phyloP scores from a whole-genome alignment of 345 rosid species.

The Citropsis articulata region DNA sequence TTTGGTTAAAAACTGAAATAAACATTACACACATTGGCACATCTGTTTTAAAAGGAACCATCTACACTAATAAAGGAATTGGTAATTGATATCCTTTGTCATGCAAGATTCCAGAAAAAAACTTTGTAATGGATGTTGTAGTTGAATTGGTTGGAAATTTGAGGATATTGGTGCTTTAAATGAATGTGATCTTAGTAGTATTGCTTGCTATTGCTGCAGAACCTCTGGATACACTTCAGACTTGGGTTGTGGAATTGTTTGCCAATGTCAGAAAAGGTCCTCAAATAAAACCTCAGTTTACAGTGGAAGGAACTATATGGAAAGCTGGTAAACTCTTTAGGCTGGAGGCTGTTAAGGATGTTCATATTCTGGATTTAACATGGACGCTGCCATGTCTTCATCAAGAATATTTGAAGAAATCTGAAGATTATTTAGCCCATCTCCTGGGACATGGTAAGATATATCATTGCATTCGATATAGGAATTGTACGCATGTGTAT shows the following conservation, averaged over 20 bases:
- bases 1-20: background rate
- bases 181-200: background rate
- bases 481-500: background rate
- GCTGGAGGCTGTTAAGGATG: conserved; percentile 88
- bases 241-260: conserved; percentile 86
- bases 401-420: conserved; percentile 79
- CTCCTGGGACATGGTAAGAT: conserved; percentile 86
- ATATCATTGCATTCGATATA: background rate
- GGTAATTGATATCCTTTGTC: background rate
- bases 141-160: conserved; percentile 5
- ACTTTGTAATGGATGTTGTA: background rate
- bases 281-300: conserved; percentile 50
- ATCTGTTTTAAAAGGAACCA: background rate
- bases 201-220: conserved; percentile 49
- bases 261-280: conserved; percentile 62
- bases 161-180: background rate
- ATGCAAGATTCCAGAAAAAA: background rate
- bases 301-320: conserved; percentile 75
- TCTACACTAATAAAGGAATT: background rate
- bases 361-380: conserved; percentile 74
- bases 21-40: background rate
- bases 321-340: conserved; percentile 70
- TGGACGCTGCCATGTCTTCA: conserved; percentile 95
- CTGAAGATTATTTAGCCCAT: conserved; percentile 95
- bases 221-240: conserved; percentile 80